These are phyloP conservation scores for Diaporthe batatas DNA, from an alignment of 2,329 filamentous ascomycete genomes.

Conservation along the genomic window DNA sequence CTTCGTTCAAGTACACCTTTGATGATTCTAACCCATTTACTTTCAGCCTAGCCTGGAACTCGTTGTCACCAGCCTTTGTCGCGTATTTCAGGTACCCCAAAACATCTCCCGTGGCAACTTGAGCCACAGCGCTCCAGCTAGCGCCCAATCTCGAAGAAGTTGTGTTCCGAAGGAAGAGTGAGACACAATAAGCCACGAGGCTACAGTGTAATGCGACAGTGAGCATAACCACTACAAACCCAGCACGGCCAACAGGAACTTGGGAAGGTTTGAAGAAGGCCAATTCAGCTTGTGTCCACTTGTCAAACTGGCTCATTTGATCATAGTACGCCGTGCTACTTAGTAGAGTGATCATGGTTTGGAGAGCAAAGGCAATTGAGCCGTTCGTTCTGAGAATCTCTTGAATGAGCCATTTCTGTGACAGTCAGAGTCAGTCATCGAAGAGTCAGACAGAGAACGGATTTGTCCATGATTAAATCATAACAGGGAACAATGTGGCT, in stretches of 20 bases:
- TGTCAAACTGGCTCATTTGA: slow-evolving; percentile 3
- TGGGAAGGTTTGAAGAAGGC: not conserved
- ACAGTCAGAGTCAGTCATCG: not conserved
- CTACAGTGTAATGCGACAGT: not conserved
- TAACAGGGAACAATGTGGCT: not conserved
- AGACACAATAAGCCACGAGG: not conserved
- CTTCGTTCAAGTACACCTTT: not conserved
- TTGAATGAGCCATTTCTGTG: not conserved
- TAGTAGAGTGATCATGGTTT: not conserved
- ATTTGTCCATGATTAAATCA: too few relatives aligned
- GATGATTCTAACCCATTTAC: not conserved
- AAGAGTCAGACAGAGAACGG: too few relatives aligned
- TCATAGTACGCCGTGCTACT: slow-evolving; percentile 11
- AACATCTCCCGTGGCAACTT: slow-evolving; percentile 13
- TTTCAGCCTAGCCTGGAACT: not conserved
- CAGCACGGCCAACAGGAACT: not conserved
- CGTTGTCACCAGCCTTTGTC: not conserved
- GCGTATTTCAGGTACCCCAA: not conserved
- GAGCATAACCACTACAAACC: not conserved
- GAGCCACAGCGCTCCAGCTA: slow-evolving; percentile 19
- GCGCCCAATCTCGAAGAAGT: not conserved
- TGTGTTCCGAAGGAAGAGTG: slow-evolving; percentile 16
- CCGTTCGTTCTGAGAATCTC: not conserved
- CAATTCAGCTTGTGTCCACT: slow-evolving; percentile 2
- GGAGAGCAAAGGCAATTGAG: slow-evolving; percentile 4